Evolutionary conservation across 2,329 filamentous ascomycete species (phyloP), one percentile per base, ranked within the genome.

Genomic region (Fusarium chlamydosporum): DNA sequence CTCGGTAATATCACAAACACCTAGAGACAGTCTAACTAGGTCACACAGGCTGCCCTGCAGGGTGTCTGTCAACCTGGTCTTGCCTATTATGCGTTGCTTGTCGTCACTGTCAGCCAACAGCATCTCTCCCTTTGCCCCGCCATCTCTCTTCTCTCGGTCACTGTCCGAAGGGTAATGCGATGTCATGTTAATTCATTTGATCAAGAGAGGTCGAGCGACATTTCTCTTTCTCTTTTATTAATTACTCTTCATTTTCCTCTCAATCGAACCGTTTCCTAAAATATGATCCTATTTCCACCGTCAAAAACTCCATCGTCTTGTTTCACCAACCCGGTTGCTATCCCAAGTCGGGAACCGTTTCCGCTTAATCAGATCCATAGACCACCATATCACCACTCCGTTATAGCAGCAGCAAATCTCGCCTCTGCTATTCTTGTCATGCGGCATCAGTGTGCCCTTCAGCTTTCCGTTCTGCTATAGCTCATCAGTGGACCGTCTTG

Each of bases 81-180:
- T 61, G 68, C 61, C 40, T 23, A 15, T 41, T 41, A 62, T 72
- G 56, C 58, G 56, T 43, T 29, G 40, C 35, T 60, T 55, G 63
- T 55, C 45, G 60, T 46, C 58, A 58, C 56, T 51, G 58, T 33
- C 42, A 47, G 58, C 70, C 71, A 73, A 65, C 65, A 48, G 65
- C 57, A 69, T 60, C 61, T 46, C 61, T 65, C 51, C 59, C 53
- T 60, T 60, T 70, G 66, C 59, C 61, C 70, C 62, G 69, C 57
- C 51, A 60, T 61, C 38, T 67, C 56, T 40, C 56, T 40, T 57
- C 50, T 72, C 72, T 74, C 72, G 72, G 72, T 73, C 72, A 74
- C 70, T 63, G 60, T 74, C 72, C 72, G 72, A 74, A 69, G 47
- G 45, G 52, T 56, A 69, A 63, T 61, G 47, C 23, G 16, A 51